Percentiles rank a stretch among this genome's conserved stretches.
Evolutionary conservation across 805 yeast species (phyloP).

Genomic region (Yarrowia divulgata): DNA sequence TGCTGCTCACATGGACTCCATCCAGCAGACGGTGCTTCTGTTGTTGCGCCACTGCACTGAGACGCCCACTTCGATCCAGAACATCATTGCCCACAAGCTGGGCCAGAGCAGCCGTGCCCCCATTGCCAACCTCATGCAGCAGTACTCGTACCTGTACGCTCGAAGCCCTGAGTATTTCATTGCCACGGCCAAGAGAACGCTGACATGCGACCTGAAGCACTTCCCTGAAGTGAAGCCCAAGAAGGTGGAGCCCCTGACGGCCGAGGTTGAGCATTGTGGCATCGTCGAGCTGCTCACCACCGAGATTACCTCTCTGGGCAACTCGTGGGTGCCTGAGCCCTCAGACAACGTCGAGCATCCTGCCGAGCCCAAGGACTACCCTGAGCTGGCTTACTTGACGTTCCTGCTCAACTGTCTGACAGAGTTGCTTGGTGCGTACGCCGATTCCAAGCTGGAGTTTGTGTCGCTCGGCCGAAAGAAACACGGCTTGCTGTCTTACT

Average conservation of each 20-base stretch:
- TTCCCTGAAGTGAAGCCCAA: constrained; percentile 37
- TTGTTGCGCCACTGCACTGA: constrained; percentile 77
- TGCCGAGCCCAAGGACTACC: constrained; percentile 47
- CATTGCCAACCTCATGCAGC: constrained; percentile 41
- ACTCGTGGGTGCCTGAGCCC: constrained; percentile 51
- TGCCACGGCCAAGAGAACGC: constrained; percentile 47
- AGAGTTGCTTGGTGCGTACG: constrained; percentile 80
- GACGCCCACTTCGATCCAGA: constrained; percentile 57
- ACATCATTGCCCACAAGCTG: constrained; percentile 61
- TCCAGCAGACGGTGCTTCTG: constrained; percentile 60
- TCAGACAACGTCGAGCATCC: constrained; percentile 43
- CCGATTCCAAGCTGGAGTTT: constrained; percentile 74
- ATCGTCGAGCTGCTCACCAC: constrained; percentile 67
- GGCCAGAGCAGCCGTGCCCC: constrained; percentile 45
- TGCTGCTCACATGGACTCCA: constrained; percentile 51
- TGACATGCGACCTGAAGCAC: constrained; percentile 37
- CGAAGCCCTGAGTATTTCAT: constrained; percentile 60
- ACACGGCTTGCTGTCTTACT: constrained; percentile 75
- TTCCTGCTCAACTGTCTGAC: constrained; percentile 71
- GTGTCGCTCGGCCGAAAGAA: constrained; percentile 25
- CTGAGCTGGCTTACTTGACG: constrained; percentile 56
- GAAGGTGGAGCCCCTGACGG: constrained; percentile 16
- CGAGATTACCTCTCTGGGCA: constrained; percentile 64
- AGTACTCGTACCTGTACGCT: constrained; percentile 46
- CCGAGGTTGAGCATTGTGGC: constrained; percentile 54